Evolutionary conservation across 768 basidiomycete genomes (phyloP), one percentile per base, ranked within the genome.

Genomic region (Xerocomus potaroensis): DNA sequence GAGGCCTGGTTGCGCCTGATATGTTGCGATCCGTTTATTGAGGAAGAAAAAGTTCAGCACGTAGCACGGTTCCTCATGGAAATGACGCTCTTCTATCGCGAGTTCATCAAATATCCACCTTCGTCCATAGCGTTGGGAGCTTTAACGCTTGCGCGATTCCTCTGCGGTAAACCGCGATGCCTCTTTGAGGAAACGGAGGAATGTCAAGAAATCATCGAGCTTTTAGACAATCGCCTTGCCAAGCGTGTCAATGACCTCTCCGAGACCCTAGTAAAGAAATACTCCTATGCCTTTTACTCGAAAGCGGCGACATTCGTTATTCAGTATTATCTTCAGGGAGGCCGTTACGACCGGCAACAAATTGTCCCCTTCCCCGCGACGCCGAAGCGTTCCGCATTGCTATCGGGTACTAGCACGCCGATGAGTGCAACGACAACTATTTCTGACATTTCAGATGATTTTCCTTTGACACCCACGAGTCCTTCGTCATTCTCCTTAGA

Each of bases 51-150:
- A 69, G 89, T 95, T 5, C 92, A 96, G 61, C 87, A 96, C 61
- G 87, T 98, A 53, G 92, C 96, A 3, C 84, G 96, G 40, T 99
- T 98, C 75, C 69, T 98, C 65, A 99, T 99, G 96, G 96, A 99
- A 69, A 92, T 97, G 61, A 97, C 96, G 24, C 81, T 99, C 42
- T 98, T 97, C 74, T 88, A 97, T 69, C 84, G 92, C 48, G 96
- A 98, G 64, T 98, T 94, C 68, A 76, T 96, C 68, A 83, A 83
- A 59, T 87, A 82, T 63, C 72, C 82, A 8, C 84, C 95, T 2
- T 94, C 90, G 1, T 79, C 87, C 33, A 86, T 97, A 62, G 95
- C 96, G 27, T 70, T 83, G n/a, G 96, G 88, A 41, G 80, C 93
- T 18, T 73, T 98, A 55, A 86, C 90, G 5, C 79, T 98, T 37